Base-by-base conservation (phyloP, 768 basidiomycete genomes). In the Amanita exitialis region DNA sequence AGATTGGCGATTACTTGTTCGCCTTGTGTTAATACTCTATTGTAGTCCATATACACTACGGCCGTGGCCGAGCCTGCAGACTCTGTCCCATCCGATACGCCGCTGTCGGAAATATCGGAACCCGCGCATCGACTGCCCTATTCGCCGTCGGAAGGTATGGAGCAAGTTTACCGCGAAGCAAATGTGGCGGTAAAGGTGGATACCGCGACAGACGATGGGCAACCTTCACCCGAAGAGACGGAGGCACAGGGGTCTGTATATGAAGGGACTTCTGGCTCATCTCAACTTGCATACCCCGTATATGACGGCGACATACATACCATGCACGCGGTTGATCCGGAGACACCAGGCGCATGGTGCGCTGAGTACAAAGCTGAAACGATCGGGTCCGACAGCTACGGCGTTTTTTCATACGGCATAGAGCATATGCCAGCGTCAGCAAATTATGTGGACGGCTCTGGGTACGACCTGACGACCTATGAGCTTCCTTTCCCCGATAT, bases 21-120 rank as follows among this genome's bases (percentile, higher is more conserved):
- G 21, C 20, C 54, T 20, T 25, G 13, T 37, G 28, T n/a, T 49
- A 46, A 37, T 48, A 16, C 37, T 30, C 4, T 13, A 50, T 10
- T 34, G 32, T 32, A 51, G 50, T 51, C 50, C 15, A 51, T 51
- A 18, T 51, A 44, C 20, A 51, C 50, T 10, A 51, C 50, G 16
- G 18, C 50, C 1, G 21, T 44, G 16, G 35, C 42, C n/a, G 50
- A 51, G 10, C 16, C 38, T 12, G 27, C 27, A 13, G 49, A 49
- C 7, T 32, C 50, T 10, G 43, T 23, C 12, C 43, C 43, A 7
- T 10, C 50, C 18, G 35, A 44, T 18, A 51, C 49, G 20, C 49
- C 42, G 2, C n/a, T 43, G 16, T 51, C 50, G 2, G 50, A 51
- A n/a, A 25, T 44, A 9, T 51, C 50, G 15, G 50, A 51, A 9